Conservation (phyloP, 306 rosid species). For the Castanopsis chinensis region DNA sequence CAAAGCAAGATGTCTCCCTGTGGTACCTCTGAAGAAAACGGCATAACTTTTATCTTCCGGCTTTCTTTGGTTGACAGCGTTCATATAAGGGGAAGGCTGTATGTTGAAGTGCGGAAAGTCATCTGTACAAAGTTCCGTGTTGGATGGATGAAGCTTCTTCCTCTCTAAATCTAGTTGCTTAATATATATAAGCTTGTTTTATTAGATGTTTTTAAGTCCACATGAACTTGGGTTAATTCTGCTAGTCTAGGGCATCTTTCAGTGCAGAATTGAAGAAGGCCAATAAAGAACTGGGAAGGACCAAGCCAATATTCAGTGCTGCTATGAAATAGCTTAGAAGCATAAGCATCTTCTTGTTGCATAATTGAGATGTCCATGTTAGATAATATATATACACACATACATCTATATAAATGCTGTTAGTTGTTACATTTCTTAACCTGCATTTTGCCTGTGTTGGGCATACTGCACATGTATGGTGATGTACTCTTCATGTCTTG, state of each 20-base stretch:
- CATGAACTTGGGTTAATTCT: conserved; percentile 1
- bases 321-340: background rate
- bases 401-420: background rate
- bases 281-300: conserved; percentile 25
- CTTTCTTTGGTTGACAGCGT: background rate
- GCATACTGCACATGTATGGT: background rate
- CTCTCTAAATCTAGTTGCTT: background rate
- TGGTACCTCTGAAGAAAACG: conserved; percentile 42
- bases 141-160: conserved; percentile 5
- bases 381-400: background rate
- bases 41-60: conserved; percentile 1
- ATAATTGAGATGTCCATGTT: background rate
- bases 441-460: background rate
- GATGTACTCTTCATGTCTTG: background rate
- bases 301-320: conserved; percentile 10
- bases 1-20: conserved; percentile 39
- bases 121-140: background rate
- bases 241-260: background rate
- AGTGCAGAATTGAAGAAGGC: conserved; percentile 10
- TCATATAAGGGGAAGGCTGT: conserved; percentile 11
- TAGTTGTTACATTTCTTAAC: background rate
- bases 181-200: background rate
- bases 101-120: background rate
- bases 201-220: conserved; percentile 9
- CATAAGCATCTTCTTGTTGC: conserved; percentile 20